Percentiles rank a stretch among this genome's conserved stretches.
These are phyloP conservation scores for Sicyos baderoa DNA, from an alignment of 306 rosid species.

Conservation along the genomic window DNA sequence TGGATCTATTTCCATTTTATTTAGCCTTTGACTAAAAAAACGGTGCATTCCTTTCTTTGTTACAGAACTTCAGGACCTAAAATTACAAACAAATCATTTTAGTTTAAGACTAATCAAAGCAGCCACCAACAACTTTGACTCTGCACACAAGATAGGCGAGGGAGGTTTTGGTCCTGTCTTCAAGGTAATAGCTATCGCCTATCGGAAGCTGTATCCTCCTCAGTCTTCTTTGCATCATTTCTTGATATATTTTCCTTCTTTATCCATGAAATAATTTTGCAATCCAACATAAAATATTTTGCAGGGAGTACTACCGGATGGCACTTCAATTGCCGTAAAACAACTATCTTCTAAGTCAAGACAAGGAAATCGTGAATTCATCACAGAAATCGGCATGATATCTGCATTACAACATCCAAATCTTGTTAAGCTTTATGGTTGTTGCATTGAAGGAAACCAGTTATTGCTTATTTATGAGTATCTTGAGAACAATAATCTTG, in stretches of 20 bases:
- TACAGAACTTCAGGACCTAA: constrained; percentile 16
- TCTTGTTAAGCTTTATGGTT: too few relatives aligned
- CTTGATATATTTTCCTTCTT: background rate
- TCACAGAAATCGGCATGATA: too few relatives aligned
- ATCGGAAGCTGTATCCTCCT: background rate
- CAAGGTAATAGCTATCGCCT: background rate
- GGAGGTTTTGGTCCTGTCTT: constrained; percentile 19
- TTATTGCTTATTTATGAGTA: too few relatives aligned
- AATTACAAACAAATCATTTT: constrained; percentile 15
- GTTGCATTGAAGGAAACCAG: too few relatives aligned
- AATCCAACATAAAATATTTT: background rate
- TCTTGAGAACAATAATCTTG: too few relatives aligned
- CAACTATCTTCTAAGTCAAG: too few relatives aligned
- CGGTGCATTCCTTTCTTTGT: background rate
- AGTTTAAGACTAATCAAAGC: constrained; percentile 19
- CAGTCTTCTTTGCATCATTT: background rate
- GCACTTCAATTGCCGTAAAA: too few relatives aligned
- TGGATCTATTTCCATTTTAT: too few relatives aligned
- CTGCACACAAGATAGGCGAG: constrained; percentile 17
- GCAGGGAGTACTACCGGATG: too few relatives aligned
- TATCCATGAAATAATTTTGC: background rate
- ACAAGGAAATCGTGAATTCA: too few relatives aligned
- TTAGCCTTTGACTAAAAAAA: too few relatives aligned
- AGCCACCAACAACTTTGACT: constrained; percentile 18
- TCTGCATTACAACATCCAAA: too few relatives aligned